These are phyloP conservation scores for Iris pallida DNA, from an alignment of 116 monocot species.

Conservation along the genomic window DNA sequence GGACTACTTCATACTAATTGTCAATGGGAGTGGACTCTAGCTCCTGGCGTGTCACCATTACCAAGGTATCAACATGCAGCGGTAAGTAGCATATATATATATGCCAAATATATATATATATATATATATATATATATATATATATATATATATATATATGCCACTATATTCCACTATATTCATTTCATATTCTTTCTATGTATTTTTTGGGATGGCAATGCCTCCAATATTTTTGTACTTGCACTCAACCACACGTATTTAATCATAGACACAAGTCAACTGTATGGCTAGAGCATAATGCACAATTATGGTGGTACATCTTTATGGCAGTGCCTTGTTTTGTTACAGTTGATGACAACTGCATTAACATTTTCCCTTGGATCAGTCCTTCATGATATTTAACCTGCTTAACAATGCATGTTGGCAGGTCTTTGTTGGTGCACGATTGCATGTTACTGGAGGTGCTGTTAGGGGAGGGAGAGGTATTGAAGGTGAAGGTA, in stretches of 20 bases:
- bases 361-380: no score
- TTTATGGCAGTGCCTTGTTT: neutral
- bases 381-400: no score
- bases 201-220: no score
- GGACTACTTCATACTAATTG: conserved; percentile 93
- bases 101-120: no score
- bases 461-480: conserved; percentile 85
- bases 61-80: conserved; percentile 94
- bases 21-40: conserved; percentile 95
- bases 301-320: neutral
- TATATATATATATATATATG: no score
- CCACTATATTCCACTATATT: conserved; percentile 1
- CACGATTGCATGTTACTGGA: conserved; percentile 96
- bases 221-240: no score
- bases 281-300: no score
- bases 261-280: no score
- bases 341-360: no score
- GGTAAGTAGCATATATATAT: conserved; percentile 53
- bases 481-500: conserved; percentile 68
- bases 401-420: neutral
- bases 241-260: no score
- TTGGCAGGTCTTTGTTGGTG: conserved; percentile 90
- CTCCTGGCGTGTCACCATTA: conserved; percentile 89
- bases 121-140: no score
- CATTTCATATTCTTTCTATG: neutral